These are phyloP conservation scores for Phytopythium vexans DNA, from an alignment of 352 stramenopile genomes.

Conservation along the genomic window DNA sequence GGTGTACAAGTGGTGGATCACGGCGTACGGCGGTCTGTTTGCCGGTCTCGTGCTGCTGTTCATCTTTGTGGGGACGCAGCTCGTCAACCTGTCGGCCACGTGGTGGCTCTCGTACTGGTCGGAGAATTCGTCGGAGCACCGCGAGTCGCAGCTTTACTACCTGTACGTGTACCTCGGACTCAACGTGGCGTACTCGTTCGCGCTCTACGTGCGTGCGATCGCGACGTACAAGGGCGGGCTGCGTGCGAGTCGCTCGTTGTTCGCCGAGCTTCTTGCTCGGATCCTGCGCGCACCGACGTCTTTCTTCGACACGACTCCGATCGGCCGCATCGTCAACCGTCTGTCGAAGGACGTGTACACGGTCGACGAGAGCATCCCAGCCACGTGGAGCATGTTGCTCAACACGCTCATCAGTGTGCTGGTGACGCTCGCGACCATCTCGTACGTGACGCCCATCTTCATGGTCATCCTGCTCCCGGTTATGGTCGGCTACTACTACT, in stretches of 20 bases:
- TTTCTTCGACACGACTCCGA: constrained; percentile 83
- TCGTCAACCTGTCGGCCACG: constrained; percentile 60
- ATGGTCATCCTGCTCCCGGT: constrained; percentile 76
- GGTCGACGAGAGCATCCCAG: constrained; percentile 68
- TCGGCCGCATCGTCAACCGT: constrained; percentile 72
- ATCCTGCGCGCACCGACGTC: constrained; percentile 83
- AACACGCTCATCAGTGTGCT: constrained; percentile 68
- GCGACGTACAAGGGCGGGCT: constrained; percentile 56
- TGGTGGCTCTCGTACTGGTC: constrained; percentile 93
- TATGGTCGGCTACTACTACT: constrained; percentile 63
- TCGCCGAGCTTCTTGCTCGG: constrained; percentile 75
- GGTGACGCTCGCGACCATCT: constrained; percentile 65
- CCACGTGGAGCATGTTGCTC: constrained; percentile 61
- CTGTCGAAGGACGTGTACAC: constrained; percentile 81
- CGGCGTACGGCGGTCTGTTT: constrained; percentile 55
- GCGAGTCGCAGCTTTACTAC: constrained; percentile 64
- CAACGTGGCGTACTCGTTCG: constrained; percentile 47
- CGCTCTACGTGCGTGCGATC: constrained; percentile 58
- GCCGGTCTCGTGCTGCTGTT: constrained; percentile 39
- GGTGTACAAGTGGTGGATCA: constrained; percentile 71
- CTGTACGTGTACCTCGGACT: constrained; percentile 80
- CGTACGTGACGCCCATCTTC: constrained; percentile 61
- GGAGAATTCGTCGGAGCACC: constrained; percentile 32
- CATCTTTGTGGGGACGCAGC: constrained; percentile 42
- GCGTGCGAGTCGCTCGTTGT: constrained; percentile 50